Conservation (phyloP, 169 alveolate genomes). For the Cryptosporidium tyzzeri region DNA sequence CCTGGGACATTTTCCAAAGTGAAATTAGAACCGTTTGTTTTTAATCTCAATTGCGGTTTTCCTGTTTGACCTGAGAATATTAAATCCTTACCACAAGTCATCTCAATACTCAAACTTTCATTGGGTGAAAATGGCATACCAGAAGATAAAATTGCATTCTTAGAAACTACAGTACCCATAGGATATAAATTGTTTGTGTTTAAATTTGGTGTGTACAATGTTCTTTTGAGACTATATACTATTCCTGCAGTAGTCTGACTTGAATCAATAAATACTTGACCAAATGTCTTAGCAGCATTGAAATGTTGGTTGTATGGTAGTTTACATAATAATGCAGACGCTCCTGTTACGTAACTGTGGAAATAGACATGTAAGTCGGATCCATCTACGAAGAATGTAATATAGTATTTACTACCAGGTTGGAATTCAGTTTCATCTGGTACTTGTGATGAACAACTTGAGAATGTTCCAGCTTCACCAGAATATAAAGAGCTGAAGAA, state of each 20-base stretch:
- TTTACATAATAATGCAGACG: conserved; percentile 35
- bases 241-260: not conserved
- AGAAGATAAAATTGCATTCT: conserved; percentile 40
- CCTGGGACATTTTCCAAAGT: conserved; percentile 35
- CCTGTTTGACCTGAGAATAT: conserved; percentile 47
- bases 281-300: conserved; percentile 36
- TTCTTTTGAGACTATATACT: not conserved
- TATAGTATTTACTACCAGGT: conserved; percentile 12
- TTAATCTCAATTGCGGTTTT: conserved; percentile 36
- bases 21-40: not conserved
- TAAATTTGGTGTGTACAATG: conserved; percentile 24
- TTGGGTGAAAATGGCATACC: conserved; percentile 72
- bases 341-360: conserved; percentile 16
- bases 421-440: conserved; percentile 48
- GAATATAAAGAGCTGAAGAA: conserved; percentile 33
- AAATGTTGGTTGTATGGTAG: conserved; percentile 46
- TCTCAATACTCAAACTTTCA: conserved; percentile 57
- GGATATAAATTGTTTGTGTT: conserved; percentile 34
- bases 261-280: not conserved
- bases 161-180: conserved; percentile 54
- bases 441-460: conserved; percentile 57
- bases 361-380: conserved; percentile 36
- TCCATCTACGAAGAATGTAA: conserved; percentile 10
- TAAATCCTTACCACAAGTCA: conserved; percentile 40
- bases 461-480: conserved; percentile 58